A percentile compares a stretch with the other conserved stretches of the same genome.
Evolutionary conservation across 257 asterid species (phyloP).

Genomic region (Plectranthus barbatus): DNA sequence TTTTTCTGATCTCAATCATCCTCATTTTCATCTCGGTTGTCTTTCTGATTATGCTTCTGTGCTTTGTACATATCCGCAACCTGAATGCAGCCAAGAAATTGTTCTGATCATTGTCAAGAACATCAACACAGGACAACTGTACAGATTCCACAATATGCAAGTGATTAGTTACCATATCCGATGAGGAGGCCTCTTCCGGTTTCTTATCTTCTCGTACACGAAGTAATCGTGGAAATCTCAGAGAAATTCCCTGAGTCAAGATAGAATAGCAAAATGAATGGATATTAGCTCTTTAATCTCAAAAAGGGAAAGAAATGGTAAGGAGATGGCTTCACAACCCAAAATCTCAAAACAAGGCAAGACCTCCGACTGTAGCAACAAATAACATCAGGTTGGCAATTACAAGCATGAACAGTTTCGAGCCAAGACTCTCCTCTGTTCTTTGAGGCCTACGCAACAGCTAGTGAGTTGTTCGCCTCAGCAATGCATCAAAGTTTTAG

Average conservation of each 20-base stretch:
- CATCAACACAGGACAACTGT: neutral
- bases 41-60: slow-evolving; percentile 51
- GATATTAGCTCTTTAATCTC: neutral
- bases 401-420: no score
- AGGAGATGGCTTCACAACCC: no score
- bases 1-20: slow-evolving; percentile 35
- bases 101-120: slow-evolving; percentile 1
- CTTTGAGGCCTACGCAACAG: no score
- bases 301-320: no score
- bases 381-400: no score
- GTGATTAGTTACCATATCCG: slow-evolving; percentile 58
- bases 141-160: neutral
- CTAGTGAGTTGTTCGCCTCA: no score
- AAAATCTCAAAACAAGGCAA: no score
- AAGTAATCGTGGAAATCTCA: slow-evolving; percentile 80
- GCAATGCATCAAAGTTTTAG: no score
- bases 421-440: no score
- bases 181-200: slow-evolving; percentile 82
- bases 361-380: no score
- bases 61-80: slow-evolving; percentile 75
- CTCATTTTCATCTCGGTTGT: slow-evolving; percentile 42
- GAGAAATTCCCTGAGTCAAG: slow-evolving; percentile 66
- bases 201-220: slow-evolving; percentile 83
- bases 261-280: slow-evolving; percentile 15
- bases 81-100: slow-evolving; percentile 27